phyloP scores from a whole-genome alignment of 2,329 filamentous ascomycete species.

The Fusarium virguliforme region DNA sequence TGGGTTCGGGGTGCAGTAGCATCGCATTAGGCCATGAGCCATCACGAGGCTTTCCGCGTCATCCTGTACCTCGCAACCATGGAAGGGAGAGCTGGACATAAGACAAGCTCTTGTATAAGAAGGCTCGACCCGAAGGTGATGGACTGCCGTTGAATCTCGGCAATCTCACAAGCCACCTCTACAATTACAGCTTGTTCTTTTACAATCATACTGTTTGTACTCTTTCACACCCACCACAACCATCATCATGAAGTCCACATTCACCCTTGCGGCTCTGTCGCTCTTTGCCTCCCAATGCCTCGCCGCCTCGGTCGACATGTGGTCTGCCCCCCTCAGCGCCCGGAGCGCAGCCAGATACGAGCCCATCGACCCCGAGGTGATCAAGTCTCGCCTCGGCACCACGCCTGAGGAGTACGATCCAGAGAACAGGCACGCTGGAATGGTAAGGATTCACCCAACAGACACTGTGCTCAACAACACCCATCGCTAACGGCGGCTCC shows the following conservation, averaged over 20 bases:
- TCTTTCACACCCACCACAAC: background rate
- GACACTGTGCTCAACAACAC: too few relatives aligned
- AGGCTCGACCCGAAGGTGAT: slow-evolving; percentile 20
- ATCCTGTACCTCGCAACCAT: slow-evolving; percentile 29
- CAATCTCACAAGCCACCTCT: background rate
- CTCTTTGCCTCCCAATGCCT: slow-evolving; percentile 33
- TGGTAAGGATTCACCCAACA: slow-evolving; percentile 28
- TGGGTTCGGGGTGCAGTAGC: slow-evolving; percentile 30
- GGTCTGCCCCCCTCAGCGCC: slow-evolving; percentile 39
- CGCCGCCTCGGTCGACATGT: slow-evolving; percentile 46
- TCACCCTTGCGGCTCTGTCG: slow-evolving; percentile 28
- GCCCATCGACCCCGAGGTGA: slow-evolving; percentile 41
- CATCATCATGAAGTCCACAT: slow-evolving; percentile 40
- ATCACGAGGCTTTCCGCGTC: slow-evolving; percentile 41
- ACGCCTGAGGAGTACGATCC: slow-evolving; percentile 37
- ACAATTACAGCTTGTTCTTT: background rate
- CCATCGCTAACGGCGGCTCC: slow-evolving; percentile 21
- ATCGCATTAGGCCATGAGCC: slow-evolving; percentile 31
- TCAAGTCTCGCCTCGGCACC: slow-evolving; percentile 46
- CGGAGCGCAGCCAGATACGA: slow-evolving; percentile 34
- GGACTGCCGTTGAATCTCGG: slow-evolving; percentile 19
- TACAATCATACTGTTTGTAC: background rate
- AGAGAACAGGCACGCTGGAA: slow-evolving; percentile 35
- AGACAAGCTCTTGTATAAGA: slow-evolving; percentile 33
- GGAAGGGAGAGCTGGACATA: slow-evolving; percentile 5